phyloP scores from a whole-genome alignment of 352 stramenopile genomes.

The Thraustochytrium striatum region DNA sequence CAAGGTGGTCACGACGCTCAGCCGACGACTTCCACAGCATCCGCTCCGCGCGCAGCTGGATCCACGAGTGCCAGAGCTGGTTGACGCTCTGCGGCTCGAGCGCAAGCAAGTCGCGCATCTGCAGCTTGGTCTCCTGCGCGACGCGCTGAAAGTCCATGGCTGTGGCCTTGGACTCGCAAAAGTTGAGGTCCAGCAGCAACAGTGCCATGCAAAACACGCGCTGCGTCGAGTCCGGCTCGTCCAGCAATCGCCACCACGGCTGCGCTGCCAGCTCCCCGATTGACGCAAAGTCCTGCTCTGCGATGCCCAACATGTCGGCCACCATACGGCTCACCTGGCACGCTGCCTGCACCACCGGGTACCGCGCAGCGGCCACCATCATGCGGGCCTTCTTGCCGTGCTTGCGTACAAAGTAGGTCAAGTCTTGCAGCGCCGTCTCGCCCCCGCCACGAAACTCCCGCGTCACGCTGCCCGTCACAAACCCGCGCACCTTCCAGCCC shows the following conservation, averaged over 20 bases:
- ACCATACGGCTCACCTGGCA: not conserved
- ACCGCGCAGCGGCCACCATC: not conserved
- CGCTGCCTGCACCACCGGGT: not conserved
- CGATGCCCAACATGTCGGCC: not conserved
- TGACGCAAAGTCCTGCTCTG: not conserved
- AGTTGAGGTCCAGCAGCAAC: constrained; percentile 39
- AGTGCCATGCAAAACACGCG: constrained; percentile 30
- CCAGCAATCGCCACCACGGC: constrained; percentile 21
- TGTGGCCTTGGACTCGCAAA: not conserved
- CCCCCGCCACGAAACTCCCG: constrained; percentile 27
- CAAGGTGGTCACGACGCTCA: too few relatives aligned
- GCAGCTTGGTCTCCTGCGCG: constrained; percentile 11
- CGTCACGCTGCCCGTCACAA: not conserved
- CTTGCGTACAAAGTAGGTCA: not conserved
- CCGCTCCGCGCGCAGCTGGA: constrained; percentile 26
- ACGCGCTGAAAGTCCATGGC: constrained; percentile 20
- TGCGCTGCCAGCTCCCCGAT: not conserved
- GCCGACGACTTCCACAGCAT: too few relatives aligned
- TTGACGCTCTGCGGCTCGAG: constrained; percentile 3
- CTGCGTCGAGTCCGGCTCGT: constrained; percentile 1
- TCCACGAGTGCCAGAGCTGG: constrained; percentile 44
- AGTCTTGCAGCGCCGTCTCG: constrained; percentile 1
- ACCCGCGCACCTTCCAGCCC: not conserved
- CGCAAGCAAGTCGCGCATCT: constrained; percentile 16
- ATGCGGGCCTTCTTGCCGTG: constrained; percentile 6